Evolutionary conservation across 2,329 filamentous ascomycete genomes (phyloP).

Genomic region (Periconia digitata): DNA sequence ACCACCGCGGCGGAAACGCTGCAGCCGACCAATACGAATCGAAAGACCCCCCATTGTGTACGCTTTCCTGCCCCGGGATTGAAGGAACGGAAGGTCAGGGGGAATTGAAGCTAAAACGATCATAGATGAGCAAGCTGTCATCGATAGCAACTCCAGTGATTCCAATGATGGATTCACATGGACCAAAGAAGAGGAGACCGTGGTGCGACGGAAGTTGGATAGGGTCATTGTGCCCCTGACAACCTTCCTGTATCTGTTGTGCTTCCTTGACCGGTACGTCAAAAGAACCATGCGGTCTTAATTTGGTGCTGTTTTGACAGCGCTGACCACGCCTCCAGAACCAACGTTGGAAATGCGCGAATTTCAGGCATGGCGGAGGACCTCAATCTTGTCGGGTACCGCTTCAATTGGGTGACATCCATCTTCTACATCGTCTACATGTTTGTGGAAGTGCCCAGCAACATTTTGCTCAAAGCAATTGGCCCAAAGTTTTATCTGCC

Average conservation of each 20-base stretch:
- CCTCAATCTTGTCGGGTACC: conserved; percentile 51
- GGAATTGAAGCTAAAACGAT: conserved; percentile 8
- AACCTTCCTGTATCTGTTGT: conserved; percentile 57
- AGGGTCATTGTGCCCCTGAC: conserved; percentile 55
- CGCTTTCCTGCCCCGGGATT: background rate
- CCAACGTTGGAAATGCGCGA: conserved; percentile 57
- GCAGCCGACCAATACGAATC: conserved; percentile 15
- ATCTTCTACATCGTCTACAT: conserved; percentile 62
- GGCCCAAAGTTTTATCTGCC: conserved; percentile 58
- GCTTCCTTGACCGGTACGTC: conserved; percentile 49
- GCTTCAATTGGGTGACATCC: conserved; percentile 61
- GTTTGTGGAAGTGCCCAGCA: conserved; percentile 58
- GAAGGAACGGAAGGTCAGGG: background rate
- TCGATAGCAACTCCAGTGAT: conserved; percentile 27
- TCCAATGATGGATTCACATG: conserved; percentile 46
- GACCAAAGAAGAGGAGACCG: conserved; percentile 55
- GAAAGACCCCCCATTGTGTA: conserved; percentile 25
- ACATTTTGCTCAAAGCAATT: conserved; percentile 57
- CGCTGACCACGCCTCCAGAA: conserved; percentile 15
- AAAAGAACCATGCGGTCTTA: background rate
- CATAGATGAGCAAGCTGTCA: conserved; percentile 23
- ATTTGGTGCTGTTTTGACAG: no score
- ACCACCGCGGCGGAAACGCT: background rate
- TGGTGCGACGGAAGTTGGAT: conserved; percentile 56
- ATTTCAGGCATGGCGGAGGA: conserved; percentile 58